Conservation (phyloP, 2,329 filamentous ascomycete genomes). For the Teratosphaeriaceae sp. region DNA sequence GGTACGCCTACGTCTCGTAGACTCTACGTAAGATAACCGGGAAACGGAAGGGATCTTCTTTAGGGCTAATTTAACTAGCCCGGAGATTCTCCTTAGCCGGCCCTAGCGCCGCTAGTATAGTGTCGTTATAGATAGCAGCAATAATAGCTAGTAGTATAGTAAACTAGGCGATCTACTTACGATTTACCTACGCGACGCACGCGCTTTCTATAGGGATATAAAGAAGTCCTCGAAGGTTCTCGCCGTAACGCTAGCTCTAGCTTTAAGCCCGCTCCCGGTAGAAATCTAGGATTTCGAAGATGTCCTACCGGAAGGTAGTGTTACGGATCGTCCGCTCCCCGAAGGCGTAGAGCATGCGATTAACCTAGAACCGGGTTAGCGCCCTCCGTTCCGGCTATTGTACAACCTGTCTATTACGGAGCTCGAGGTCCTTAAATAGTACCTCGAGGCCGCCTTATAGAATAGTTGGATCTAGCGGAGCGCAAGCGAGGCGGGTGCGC, state of each 20-base stretch:
- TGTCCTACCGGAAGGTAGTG: background rate
- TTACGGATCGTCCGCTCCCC: background rate
- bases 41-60: background rate
- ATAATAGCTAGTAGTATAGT: background rate
- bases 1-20: background rate
- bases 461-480: conserved; percentile 7
- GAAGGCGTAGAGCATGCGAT: conserved; percentile 8
- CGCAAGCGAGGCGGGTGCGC: conserved; percentile 5
- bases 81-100: background rate
- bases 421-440: conserved; percentile 4
- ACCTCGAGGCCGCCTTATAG: conserved; percentile 1
- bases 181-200: background rate
- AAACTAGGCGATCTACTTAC: background rate
- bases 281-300: no score
- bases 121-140: background rate
- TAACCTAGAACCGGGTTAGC: conserved; percentile 5
- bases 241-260: background rate
- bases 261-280: no score
- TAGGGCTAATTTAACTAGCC: background rate
- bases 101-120: background rate
- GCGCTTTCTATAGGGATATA: background rate
- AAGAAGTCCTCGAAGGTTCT: background rate
- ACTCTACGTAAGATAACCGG: background rate
- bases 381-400: conserved; percentile 6
- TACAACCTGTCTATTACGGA: conserved; percentile 9